These are phyloP conservation scores for Meyerozyma smithsonii DNA, from an alignment of 1,139 yeast species.

Conservation along the genomic window DNA sequence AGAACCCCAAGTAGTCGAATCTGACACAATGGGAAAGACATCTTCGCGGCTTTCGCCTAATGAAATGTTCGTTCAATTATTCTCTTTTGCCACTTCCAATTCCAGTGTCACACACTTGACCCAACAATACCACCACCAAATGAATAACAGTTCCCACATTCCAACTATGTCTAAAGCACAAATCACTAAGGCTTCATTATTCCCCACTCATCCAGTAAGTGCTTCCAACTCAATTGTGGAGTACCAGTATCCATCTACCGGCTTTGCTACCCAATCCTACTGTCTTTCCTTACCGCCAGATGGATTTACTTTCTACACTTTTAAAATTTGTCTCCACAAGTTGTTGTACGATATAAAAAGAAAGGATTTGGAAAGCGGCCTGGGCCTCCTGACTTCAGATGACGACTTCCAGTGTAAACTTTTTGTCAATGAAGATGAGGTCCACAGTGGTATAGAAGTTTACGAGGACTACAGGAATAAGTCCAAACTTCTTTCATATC, in stretches of 20 bases:
- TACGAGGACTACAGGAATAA: conserved; percentile 24
- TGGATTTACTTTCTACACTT: conserved; percentile 38
- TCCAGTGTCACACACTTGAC: conserved; percentile 13
- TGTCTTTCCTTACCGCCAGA: conserved; percentile 42
- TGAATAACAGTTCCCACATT: conserved; percentile 5
- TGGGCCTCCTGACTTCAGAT: conserved; percentile 11
- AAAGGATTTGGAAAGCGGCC: conserved; percentile 12
- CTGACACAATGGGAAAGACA: conserved; percentile 24
- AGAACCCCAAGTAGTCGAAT: conserved; percentile 8
- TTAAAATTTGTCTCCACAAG: conserved; percentile 42
- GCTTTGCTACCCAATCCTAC: conserved; percentile 39
- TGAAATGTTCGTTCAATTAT: conserved; percentile 33
- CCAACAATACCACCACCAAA: conserved; percentile 11
- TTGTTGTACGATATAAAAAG: conserved; percentile 23
- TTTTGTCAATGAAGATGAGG: conserved; percentile 47
- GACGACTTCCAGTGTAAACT: conserved; percentile 44
- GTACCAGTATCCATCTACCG: conserved; percentile 42
- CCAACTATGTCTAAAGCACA: conserved; percentile 7
- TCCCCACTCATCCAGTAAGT: conserved; percentile 9
- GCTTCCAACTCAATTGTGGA: conserved; percentile 28
- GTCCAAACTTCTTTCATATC: conserved; percentile 26
- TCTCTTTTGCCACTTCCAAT: conserved; percentile 34
- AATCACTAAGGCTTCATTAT: conserved; percentile 6
- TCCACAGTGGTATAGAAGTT: conserved; percentile 34
- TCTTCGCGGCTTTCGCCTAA: conserved; percentile 19